Conservation (phyloP, 1,139 yeast species). For the Geotrichum bryndzae region DNA sequence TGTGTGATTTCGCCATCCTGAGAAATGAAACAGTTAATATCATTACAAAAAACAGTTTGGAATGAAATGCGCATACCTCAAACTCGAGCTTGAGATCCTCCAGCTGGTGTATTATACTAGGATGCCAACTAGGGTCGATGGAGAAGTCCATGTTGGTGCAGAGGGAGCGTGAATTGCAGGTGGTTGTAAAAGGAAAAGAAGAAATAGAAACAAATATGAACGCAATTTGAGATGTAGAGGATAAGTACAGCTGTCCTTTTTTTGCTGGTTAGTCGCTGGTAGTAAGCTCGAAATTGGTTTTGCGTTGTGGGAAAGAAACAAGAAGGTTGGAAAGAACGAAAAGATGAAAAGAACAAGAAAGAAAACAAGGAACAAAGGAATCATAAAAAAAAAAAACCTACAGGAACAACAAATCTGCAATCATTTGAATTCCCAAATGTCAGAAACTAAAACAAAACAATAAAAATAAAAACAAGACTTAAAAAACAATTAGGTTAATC, state of each 20-base stretch:
- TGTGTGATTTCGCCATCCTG: conserved; percentile 62
- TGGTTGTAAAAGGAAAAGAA: not conserved
- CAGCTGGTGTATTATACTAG: conserved; percentile 36
- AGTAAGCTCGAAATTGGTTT: not conserved
- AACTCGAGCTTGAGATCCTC: conserved; percentile 45
- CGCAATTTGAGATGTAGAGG: not conserved
- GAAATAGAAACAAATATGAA: not conserved
- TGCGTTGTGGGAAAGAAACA: not conserved
- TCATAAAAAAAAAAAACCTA: not conserved
- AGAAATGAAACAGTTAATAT: not conserved
- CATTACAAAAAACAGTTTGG: not conserved
- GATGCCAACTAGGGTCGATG: conserved; percentile 40
- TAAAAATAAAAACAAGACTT: not conserved
- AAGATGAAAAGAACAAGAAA: not conserved
- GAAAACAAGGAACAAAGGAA: not conserved
- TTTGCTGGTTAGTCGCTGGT: not conserved
- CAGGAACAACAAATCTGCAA: not conserved
- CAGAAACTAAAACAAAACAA: not conserved
- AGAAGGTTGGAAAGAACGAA: not conserved
- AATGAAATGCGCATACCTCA: conserved; percentile 24
- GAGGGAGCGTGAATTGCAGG: not conserved
- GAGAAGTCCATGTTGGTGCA: conserved; percentile 37
- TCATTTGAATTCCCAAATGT: not conserved
- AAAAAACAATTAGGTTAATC: not conserved
- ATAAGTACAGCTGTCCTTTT: not conserved